Percentiles rank a stretch among this genome's conserved stretches.
Evolutionary conservation across 768 basidiomycete species (phyloP).

Genomic region (Rhizopogon rudus): DNA sequence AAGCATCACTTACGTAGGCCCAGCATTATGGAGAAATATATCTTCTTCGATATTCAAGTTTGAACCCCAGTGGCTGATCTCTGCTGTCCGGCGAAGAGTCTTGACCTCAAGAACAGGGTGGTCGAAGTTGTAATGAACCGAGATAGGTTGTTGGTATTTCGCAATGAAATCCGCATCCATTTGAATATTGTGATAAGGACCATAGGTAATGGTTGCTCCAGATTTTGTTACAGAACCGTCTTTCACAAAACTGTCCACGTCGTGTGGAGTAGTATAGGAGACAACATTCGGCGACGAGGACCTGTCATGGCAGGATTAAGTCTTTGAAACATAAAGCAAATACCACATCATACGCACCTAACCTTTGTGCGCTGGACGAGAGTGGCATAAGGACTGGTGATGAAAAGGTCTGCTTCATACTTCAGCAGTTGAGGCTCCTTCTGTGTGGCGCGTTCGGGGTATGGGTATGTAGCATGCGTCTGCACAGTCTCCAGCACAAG

Average conservation of each 20-base stretch:
- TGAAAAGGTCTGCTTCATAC: conserved; percentile 72
- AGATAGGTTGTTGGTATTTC: conserved; percentile 58
- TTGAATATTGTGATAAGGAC: conserved; percentile 78
- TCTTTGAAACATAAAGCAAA: conserved; percentile 2
- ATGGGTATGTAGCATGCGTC: conserved; percentile 72
- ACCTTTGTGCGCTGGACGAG: conserved; percentile 83
- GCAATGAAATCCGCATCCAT: conserved; percentile 58
- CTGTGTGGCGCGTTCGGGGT: conserved; percentile 71
- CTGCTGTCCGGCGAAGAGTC: conserved; percentile 69
- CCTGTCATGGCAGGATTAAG: conserved; percentile 32
- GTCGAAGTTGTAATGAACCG: conserved; percentile 80
- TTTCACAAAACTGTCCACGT: conserved; percentile 51
- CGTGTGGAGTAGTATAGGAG: conserved; percentile 66
- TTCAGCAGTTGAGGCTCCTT: conserved; percentile 74
- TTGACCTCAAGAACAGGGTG: conserved; percentile 75
- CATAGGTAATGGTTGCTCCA: conserved; percentile 81
- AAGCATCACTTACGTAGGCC: conserved; percentile 65
- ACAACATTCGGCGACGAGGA: conserved; percentile 66
- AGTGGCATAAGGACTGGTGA: conserved; percentile 81
- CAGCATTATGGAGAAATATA: conserved; percentile 81
- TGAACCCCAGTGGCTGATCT: conserved; percentile 96
- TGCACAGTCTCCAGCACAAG: conserved; percentile 76
- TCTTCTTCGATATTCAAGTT: conserved; percentile 93
- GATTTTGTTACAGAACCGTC: conserved; percentile 66
- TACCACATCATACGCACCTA: conserved; percentile 45